These are phyloP conservation scores for Boletus vermiculosoides DNA, from an alignment of 768 basidiomycete species.

Conservation along the genomic window DNA sequence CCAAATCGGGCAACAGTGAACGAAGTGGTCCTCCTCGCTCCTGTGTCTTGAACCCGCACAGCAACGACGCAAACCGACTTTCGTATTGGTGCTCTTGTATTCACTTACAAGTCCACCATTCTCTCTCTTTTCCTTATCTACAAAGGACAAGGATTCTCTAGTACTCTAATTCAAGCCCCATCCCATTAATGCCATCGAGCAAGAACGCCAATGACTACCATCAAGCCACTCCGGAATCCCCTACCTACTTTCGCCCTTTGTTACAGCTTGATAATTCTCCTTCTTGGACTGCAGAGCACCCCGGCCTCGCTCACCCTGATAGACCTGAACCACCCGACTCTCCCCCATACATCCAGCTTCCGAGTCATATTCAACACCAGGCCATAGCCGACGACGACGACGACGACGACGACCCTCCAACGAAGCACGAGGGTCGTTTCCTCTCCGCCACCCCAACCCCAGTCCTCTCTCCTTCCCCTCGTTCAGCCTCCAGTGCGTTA, in stretches of 20 bases:
- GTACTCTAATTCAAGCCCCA: slow-evolving; percentile 15
- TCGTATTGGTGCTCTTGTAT: slow-evolving; percentile 30
- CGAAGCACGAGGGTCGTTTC: slow-evolving; percentile 29
- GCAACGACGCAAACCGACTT: slow-evolving; percentile 18
- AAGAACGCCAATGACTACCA: slow-evolving; percentile 23
- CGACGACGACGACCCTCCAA: slow-evolving; percentile 24
- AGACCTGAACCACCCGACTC: slow-evolving; percentile 5
- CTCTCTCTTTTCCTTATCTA: slow-evolving; percentile 17
- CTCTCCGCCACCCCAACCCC: slow-evolving; percentile 16
- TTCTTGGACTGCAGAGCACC: slow-evolving; percentile 17
- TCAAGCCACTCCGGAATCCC: slow-evolving; percentile 21
- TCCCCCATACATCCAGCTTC: slow-evolving; percentile 8
- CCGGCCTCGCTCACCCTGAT: slow-evolving; percentile 5
- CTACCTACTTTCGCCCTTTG: slow-evolving; percentile 27
- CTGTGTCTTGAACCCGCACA: slow-evolving; percentile 24
- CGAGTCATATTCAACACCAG: slow-evolving; percentile 8
- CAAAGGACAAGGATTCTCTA: slow-evolving; percentile 15
- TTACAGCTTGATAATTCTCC: slow-evolving; percentile 34
- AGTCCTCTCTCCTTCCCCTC: slow-evolving; percentile 13
- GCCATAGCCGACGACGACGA: slow-evolving; percentile 20
- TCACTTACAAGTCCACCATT: slow-evolving; percentile 31
- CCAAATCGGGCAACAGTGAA: slow-evolving; percentile 12
- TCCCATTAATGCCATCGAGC: slow-evolving; percentile 33
- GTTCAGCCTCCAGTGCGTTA: slow-evolving; percentile 9
- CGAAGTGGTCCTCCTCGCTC: slow-evolving; percentile 16